Evolutionary conservation across 1,139 yeast species (phyloP).

Genomic region (Eremothecium sinecaudum): DNA sequence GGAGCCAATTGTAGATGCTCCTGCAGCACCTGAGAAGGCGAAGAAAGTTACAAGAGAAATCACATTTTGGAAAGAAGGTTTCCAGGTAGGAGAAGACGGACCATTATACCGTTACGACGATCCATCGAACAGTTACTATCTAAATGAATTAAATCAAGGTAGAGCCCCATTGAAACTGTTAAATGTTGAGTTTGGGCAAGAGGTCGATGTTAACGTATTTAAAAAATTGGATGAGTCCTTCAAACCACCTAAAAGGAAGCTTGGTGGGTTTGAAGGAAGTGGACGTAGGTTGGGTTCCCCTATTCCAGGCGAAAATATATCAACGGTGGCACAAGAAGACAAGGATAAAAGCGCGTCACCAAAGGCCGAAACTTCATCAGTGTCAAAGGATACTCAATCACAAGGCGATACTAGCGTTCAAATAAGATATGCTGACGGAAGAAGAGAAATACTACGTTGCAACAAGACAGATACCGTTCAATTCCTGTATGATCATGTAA

Average conservation of each 20-base stretch:
- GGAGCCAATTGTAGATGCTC: constrained; percentile 29
- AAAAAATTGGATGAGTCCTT: constrained; percentile 77
- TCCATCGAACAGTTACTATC: constrained; percentile 67
- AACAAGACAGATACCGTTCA: constrained; percentile 58
- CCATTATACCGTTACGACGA: constrained; percentile 80
- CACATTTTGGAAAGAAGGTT: constrained; percentile 95
- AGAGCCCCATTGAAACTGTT: constrained; percentile 84
- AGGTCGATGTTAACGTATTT: constrained; percentile 87
- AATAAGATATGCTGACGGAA: constrained; percentile 78
- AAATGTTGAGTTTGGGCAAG: constrained; percentile 82
- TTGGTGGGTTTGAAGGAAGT: constrained; percentile 66
- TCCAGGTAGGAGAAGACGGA: constrained; percentile 80
- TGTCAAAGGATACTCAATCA: constrained; percentile 31
- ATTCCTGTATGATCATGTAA: constrained; percentile 59
- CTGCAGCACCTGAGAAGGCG: constrained; percentile 21
- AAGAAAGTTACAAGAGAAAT: constrained; percentile 57
- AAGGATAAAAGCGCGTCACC: constrained; percentile 13
- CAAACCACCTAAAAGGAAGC: constrained; percentile 56
- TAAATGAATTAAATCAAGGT: constrained; percentile 77
- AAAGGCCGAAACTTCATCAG: constrained; percentile 12
- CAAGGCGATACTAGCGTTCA: constrained; percentile 72
- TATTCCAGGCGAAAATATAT: constrained; percentile 55
- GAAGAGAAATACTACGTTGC: constrained; percentile 56
- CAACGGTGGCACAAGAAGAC: constrained; percentile 28
- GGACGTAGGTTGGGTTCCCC: constrained; percentile 93